A percentile compares a stretch with the other conserved stretches of the same genome.
phyloP scores from a whole-genome alignment of 176 grass and related monocot species.

The Oryza meyeriana region DNA sequence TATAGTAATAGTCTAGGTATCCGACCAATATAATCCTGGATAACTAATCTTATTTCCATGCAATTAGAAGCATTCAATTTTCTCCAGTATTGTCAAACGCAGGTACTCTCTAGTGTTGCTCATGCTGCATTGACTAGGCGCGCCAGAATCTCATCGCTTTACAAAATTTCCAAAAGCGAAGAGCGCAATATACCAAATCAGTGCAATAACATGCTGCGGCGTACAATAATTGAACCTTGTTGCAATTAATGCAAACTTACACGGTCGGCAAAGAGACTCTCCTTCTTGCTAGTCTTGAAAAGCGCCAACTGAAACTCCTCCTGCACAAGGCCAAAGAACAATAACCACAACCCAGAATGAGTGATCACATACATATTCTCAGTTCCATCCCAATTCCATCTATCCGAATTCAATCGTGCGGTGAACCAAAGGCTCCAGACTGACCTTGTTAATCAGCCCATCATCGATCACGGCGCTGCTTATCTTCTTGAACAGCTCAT shows the following conservation, averaged over 20 bases:
- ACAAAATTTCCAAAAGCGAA: neutral
- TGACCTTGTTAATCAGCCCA: slow-evolving; percentile 86
- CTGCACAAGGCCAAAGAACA: slow-evolving; percentile 36
- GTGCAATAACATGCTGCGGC: neutral
- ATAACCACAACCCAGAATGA: neutral
- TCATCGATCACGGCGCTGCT: slow-evolving; percentile 86
- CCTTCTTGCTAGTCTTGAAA: slow-evolving; percentile 93
- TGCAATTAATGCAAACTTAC: slow-evolving; percentile 30
- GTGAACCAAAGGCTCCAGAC: neutral
- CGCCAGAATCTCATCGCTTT: neutral
- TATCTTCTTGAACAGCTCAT: slow-evolving; percentile 88
- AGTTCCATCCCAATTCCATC: neutral
- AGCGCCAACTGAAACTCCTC: slow-evolving; percentile 86
- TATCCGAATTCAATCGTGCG: neutral
- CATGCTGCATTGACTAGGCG: neutral
- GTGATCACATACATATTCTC: neutral
- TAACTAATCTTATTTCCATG: neutral
- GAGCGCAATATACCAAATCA: neutral
- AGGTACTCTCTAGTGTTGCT: neutral
- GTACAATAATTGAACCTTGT: neutral
- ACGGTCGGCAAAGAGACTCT: slow-evolving; percentile 82
- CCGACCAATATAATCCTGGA: neutral
- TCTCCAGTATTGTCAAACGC: neutral
- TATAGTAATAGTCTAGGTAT: neutral
- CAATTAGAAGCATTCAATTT: neutral